phyloP scores from a whole-genome alignment of 2,329 filamentous ascomycete genomes.

The Blastomyces parvus region DNA sequence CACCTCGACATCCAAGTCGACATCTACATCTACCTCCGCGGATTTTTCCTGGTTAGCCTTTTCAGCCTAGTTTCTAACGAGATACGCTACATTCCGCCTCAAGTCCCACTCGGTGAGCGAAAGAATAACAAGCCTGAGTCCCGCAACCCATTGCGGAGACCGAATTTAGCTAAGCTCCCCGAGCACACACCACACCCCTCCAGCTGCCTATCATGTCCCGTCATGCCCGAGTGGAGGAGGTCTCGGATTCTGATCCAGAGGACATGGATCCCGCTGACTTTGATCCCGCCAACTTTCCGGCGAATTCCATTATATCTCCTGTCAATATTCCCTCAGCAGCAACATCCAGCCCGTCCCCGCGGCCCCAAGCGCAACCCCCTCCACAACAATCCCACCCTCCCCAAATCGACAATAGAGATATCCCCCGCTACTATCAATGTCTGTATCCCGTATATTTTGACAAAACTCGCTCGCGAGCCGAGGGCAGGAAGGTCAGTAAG shows the following conservation, averaged over 20 bases:
- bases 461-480: constrained; percentile 51
- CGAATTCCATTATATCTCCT: constrained; percentile 31
- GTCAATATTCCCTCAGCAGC: constrained; percentile 25
- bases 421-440: constrained; percentile 69
- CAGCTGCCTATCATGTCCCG: constrained; percentile 53
- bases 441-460: constrained; percentile 97
- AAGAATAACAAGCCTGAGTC: not conserved
- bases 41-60: not conserved
- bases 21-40: no score
- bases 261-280: constrained; percentile 70
- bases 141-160: not conserved
- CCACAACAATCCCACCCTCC: constrained; percentile 41
- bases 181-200: not conserved
- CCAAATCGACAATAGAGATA: constrained; percentile 39
- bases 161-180: not conserved
- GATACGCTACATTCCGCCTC: not conserved
- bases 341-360: constrained; percentile 21
- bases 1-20: no score
- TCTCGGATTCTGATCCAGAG: constrained; percentile 82
- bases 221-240: constrained; percentile 81
- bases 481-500: constrained; percentile 69
- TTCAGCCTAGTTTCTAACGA: not conserved
- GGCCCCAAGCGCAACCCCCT: constrained; percentile 19
- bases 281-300: constrained; percentile 36
- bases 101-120: not conserved